phyloP scores from a whole-genome alignment of 208 protist genomes.

The Naegleria lovaniensis region DNA sequence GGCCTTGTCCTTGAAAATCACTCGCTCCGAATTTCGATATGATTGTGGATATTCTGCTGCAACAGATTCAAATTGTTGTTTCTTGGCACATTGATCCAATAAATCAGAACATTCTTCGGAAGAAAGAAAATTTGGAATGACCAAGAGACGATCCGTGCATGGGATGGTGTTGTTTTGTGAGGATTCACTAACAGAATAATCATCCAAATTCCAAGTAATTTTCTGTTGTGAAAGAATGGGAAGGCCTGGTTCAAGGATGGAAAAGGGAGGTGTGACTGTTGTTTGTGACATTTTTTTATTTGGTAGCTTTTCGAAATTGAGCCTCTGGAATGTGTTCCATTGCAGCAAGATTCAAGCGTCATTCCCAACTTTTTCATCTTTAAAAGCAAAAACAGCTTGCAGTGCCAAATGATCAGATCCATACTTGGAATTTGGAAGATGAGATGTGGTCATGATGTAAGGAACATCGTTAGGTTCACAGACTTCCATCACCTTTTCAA shows the following conservation, averaged over 20 bases:
- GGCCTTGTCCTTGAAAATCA: slow-evolving; percentile 14
- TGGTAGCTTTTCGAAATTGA: no score
- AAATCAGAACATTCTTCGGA: background rate
- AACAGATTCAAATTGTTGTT: slow-evolving; percentile 16
- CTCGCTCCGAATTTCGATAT: slow-evolving; percentile 33
- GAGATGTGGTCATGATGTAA: background rate
- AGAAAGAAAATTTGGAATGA: background rate
- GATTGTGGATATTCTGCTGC: slow-evolving; percentile 28
- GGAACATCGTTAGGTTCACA: background rate
- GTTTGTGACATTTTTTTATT: no score
- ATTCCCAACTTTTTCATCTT: background rate
- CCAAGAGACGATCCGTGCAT: background rate
- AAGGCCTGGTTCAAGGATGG: no score
- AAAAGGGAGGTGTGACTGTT: no score
- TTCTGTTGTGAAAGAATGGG: no score
- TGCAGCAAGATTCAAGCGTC: no score
- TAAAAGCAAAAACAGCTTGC: background rate
- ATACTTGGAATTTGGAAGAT: background rate
- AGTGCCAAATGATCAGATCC: background rate
- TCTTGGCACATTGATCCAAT: background rate
- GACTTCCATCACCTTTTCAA: background rate
- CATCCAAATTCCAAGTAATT: background rate
- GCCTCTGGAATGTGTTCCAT: no score
- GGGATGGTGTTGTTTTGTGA: background rate
- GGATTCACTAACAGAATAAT: background rate